Evolutionary conservation across 2,329 filamentous ascomycete genomes (phyloP), one percentile per base, ranked within the genome.

Genomic region (Aspergillus viridinutans): DNA sequence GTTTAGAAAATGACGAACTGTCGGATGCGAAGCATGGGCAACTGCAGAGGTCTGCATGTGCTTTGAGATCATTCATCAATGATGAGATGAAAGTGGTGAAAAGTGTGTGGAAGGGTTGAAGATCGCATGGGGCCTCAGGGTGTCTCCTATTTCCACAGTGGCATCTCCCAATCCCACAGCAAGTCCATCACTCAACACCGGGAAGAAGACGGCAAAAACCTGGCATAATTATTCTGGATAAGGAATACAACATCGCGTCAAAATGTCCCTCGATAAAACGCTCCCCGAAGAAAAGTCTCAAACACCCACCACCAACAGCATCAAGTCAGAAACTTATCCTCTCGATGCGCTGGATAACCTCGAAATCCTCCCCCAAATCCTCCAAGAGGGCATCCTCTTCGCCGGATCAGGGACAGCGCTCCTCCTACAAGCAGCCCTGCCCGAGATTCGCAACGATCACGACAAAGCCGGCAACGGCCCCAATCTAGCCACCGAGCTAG

Each of bases 321-420:
- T 52, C 55, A 45, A 45, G 57, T 52, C 23, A 28, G 60, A 63
- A 21, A 56, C 61, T 7, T 61, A 64, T 38, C 64, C 64, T 23
- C 62, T 71, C 2, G 64, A 71, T 25, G 64, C 64, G 38, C 67
- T 73, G 8, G 67, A 71, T 10, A 64, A 71, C 28, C 62, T 73
- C 40, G 67, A 72, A 47, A 67, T 72, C 35, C 64, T 73, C 5
- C 72, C 72, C 7, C 68, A 72, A 26, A 73, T 74, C 32, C 66
- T 73, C 1, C 65, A 66, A 50, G 71, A 74, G 53, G 72, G 72
- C 3, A 72, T 73, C 26, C 55, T 73, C 48, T 70, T 74, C 50
- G 68, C 70, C 0, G 72, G 70, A n/a, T 66, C 68, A 0, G 71
- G 70, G 2, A 68, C 71, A 8, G 67, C 71, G 2, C 61, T 74